phyloP scores from a whole-genome alignment of 2,329 filamentous ascomycete species.

The Pleomassaria siparia region DNA sequence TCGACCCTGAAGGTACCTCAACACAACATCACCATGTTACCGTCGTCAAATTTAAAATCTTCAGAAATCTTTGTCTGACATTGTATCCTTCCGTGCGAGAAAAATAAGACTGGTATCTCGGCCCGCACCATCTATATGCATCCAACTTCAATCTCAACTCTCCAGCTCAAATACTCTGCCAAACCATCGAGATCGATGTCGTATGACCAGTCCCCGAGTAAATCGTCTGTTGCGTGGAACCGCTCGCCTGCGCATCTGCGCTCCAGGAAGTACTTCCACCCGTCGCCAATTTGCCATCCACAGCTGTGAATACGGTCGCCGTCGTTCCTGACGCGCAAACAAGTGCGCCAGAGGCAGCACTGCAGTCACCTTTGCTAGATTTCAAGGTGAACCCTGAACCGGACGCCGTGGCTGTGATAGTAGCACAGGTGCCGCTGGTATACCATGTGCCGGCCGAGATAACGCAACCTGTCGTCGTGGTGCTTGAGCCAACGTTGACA shows the following conservation, averaged over 20 bases:
- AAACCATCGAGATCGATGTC: constrained; percentile 37
- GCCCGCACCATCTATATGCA: background rate
- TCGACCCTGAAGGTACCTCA: too few relatives aligned
- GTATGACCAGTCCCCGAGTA: constrained; percentile 41
- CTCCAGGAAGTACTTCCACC: constrained; percentile 46
- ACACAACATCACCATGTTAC: too few relatives aligned
- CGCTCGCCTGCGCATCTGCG: constrained; percentile 46
- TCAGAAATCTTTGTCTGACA: too few relatives aligned
- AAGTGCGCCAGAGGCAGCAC: constrained; percentile 56
- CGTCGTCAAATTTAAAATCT: too few relatives aligned
- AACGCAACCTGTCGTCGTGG: constrained; percentile 62
- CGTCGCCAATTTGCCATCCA: constrained; percentile 40
- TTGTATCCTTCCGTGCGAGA: background rate
- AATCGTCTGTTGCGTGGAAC: constrained; percentile 48
- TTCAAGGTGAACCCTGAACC: constrained; percentile 35
- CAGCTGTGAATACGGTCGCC: constrained; percentile 46
- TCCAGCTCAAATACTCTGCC: constrained; percentile 29
- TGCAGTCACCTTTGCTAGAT: constrained; percentile 50
- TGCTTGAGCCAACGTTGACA: constrained; percentile 54
- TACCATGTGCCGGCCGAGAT: constrained; percentile 71
- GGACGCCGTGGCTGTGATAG: constrained; percentile 56
- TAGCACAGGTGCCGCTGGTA: constrained; percentile 66
- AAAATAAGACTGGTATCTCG: background rate
- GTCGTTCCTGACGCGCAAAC: constrained; percentile 54
- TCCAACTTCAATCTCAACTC: background rate